Evolutionary conservation across 2,329 filamentous ascomycete species (phyloP), one percentile per base, ranked within the genome.

Genomic region (Sarocladiaceae sp.): DNA sequence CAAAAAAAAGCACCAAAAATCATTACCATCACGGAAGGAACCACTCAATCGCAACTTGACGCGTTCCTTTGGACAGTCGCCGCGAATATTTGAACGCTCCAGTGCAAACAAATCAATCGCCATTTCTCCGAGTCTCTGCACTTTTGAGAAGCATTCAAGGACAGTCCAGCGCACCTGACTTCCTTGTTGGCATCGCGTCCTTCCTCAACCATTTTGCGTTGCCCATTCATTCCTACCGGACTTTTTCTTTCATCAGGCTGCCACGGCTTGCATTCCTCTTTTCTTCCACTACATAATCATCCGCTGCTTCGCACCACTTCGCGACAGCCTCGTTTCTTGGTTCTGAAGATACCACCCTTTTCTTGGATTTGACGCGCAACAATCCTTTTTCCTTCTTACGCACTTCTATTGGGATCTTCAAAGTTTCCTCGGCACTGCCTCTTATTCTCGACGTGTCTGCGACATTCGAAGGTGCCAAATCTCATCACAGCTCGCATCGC

Each of bases 351-450:
- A 44, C 47, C 28, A 48, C 44, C 26, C 26, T 39, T 40, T 55
- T 46, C 39, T 51, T 51, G 47, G 26, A 48, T 53, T 48, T 44
- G 40, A 25, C n/a, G n/a, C 25, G n/a, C n/a, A 15, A 17, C 28
- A 42, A 18, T 42, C 50, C 47, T 47, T 39, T 56, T 51, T 36
- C 31, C 47, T 52, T 52, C 47, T 44, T 49, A 47, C 39, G 42
- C 52, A 47, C 31, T 35, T 35, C 37, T 46, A 29, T 44, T 46
- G 29, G 25, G 26, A 13, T 46, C 25, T 52, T 20, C 29, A 44
- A 51, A 13, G 6, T 46, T 18, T 36, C 37, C 4, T 35, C 26
- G 36, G 39, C 35, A 39, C 49, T 35, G 20, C 22, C 22, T 46
- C 26, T 52, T 44, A 44, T 37, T 36, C 20, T 40, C 36, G 39